phyloP scores from a whole-genome alignment of 208 protist genomes.

The Polymyxa betae region DNA sequence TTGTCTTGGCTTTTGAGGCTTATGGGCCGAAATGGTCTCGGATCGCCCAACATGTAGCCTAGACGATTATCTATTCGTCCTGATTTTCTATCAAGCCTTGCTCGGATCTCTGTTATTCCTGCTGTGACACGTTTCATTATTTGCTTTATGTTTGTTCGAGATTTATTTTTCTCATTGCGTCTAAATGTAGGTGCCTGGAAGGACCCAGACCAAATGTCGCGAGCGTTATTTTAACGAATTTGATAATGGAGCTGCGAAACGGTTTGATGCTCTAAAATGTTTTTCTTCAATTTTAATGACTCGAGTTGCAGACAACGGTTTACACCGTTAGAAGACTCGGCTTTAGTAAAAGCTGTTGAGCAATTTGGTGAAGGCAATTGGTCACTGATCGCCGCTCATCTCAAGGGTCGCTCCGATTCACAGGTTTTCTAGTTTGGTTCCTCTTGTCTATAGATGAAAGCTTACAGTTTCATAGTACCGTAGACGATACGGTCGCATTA shows the following conservation, averaged over 20 bases:
- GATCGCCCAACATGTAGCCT: constrained; percentile 34
- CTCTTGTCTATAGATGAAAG: background rate
- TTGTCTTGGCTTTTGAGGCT: background rate
- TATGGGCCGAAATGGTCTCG: constrained; percentile 38
- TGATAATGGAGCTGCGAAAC: background rate
- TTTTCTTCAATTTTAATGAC: too few relatives aligned
- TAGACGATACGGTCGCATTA: background rate
- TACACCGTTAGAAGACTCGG: background rate
- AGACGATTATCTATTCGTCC: too few relatives aligned
- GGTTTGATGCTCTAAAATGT: background rate
- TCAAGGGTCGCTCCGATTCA: background rate
- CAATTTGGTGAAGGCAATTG: constrained; percentile 26
- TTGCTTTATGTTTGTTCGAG: too few relatives aligned
- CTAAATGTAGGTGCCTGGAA: too few relatives aligned
- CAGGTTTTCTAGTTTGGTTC: background rate
- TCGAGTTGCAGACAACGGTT: too few relatives aligned
- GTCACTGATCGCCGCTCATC: constrained; percentile 29
- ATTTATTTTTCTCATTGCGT: too few relatives aligned
- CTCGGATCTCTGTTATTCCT: too few relatives aligned
- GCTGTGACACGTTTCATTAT: too few relatives aligned
- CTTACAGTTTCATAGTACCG: constrained; percentile 17
- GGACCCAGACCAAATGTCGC: background rate
- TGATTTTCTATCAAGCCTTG: too few relatives aligned
- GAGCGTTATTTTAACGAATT: background rate
- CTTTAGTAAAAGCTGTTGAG: background rate